These are phyloP conservation scores for Neoboletus brunneissimus DNA, from an alignment of 768 basidiomycete species.

Conservation along the genomic window DNA sequence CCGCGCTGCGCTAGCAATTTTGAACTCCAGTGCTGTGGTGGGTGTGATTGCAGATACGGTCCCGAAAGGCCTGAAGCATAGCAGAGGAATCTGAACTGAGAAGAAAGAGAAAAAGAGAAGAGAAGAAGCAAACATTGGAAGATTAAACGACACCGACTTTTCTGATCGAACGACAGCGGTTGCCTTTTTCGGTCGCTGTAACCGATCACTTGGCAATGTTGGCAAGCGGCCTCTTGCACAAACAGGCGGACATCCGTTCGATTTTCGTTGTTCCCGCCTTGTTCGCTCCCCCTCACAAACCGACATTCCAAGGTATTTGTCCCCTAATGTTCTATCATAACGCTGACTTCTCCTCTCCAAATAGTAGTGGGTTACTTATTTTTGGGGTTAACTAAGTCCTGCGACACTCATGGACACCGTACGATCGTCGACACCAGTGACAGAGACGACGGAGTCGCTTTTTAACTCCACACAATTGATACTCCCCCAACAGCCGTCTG, in stretches of 20 bases:
- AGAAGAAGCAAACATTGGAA: background rate
- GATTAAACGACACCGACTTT: background rate
- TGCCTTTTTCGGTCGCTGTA: constrained; percentile 3
- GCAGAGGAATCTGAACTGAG: background rate
- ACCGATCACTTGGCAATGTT: background rate
- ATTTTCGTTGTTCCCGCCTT: no score
- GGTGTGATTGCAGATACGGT: background rate
- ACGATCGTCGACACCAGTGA: constrained; percentile 15
- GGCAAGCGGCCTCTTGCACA: background rate
- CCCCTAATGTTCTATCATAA: background rate
- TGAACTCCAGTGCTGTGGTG: background rate
- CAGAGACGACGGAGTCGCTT: constrained; percentile 2
- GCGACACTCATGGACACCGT: constrained; percentile 16
- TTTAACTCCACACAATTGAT: constrained; percentile 4
- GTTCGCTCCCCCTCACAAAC: background rate
- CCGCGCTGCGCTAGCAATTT: constrained; percentile 2
- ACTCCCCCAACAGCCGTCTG: constrained; percentile 5
- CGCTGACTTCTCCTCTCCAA: background rate
- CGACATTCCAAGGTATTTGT: background rate
- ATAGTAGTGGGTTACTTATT: constrained; percentile 10
- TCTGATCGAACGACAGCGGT: constrained; percentile 4
- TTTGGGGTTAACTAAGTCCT: background rate
- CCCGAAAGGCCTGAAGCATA: no score
- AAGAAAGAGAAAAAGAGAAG: background rate
- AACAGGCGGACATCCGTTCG: constrained; percentile 1